phyloP scores from a whole-genome alignment of 768 basidiomycete species.

The Boletales sp. region DNA sequence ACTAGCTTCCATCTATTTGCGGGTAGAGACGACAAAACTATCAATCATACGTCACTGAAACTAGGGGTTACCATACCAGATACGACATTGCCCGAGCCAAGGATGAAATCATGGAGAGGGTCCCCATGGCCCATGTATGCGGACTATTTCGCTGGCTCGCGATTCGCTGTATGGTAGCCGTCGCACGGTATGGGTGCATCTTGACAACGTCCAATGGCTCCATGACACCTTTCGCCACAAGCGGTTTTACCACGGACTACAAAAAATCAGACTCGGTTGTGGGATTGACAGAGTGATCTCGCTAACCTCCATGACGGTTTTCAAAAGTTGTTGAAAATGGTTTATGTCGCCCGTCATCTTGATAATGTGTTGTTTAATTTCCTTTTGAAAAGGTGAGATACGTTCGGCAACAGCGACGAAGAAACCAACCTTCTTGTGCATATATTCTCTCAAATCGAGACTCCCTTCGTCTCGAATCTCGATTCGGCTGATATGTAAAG shows the following conservation, averaged over 20 bases:
- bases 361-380: constrained; percentile 75
- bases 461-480: constrained; percentile 93
- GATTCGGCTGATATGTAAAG: constrained; percentile 90
- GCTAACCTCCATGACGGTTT: constrained; percentile 70
- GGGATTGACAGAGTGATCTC: not conserved
- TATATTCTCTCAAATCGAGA: constrained; percentile 79
- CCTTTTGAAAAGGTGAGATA: constrained; percentile 37
- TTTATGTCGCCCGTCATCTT: constrained; percentile 64
- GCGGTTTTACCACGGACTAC: constrained; percentile 35
- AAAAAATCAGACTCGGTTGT: constrained; percentile 1
- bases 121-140: constrained; percentile 44
- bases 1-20: constrained; percentile 73
- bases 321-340: constrained; percentile 64
- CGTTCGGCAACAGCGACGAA: not conserved
- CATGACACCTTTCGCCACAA: constrained; percentile 41
- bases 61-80: constrained; percentile 50
- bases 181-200: constrained; percentile 65
- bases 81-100: constrained; percentile 87
- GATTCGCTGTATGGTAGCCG: constrained; percentile 40
- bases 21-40: not conserved
- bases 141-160: constrained; percentile 32
- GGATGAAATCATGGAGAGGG: constrained; percentile 49
- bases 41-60: not conserved
- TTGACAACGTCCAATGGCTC: constrained; percentile 53
- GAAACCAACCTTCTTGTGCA: constrained; percentile 74